phyloP scores from a whole-genome alignment of 768 basidiomycete species.

The Mycena polygramma region DNA sequence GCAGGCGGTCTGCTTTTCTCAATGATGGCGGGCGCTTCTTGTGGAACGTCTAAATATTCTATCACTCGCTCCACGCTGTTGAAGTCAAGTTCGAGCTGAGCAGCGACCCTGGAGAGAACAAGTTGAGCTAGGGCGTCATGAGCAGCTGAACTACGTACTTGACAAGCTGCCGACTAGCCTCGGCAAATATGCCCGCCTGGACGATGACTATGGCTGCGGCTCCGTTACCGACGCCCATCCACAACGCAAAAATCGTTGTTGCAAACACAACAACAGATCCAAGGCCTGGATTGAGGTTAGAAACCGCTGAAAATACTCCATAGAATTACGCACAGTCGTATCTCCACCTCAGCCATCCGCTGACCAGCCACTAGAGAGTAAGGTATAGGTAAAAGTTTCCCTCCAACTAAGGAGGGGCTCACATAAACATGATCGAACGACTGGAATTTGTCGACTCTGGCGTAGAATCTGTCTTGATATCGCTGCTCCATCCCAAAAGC shows the following conservation, averaged over 20 bases:
- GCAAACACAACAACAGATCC: constrained; percentile 79
- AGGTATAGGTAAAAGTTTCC: constrained; percentile 24
- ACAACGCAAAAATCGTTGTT: constrained; percentile 77
- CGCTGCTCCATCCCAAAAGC: constrained; percentile 79
- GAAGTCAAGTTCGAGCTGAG: constrained; percentile 80
- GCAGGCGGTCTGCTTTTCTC: constrained; percentile 73
- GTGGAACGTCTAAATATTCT: constrained; percentile 76
- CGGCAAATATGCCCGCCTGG: constrained; percentile 77
- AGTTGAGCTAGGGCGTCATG: constrained; percentile 17
- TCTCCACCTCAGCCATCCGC: constrained; percentile 78
- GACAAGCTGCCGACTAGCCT: constrained; percentile 75
- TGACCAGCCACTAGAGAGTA: constrained; percentile 69
- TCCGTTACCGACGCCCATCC: constrained; percentile 68
- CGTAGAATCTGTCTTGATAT: constrained; percentile 75
- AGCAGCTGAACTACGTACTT: constrained; percentile 49
- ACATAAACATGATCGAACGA: constrained; percentile 80
- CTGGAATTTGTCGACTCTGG: constrained; percentile 75
- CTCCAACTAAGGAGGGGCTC: constrained; percentile 45
- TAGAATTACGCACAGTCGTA: constrained; percentile 65
- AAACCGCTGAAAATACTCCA: neutral
- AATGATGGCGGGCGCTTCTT: constrained; percentile 76
- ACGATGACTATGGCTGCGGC: constrained; percentile 80
- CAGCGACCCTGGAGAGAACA: constrained; percentile 62
- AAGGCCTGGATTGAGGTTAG: constrained; percentile 56
- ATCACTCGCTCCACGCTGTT: constrained; percentile 81